Conservation (phyloP, 176 grass and related monocot genomes). For the Phragmites australis region DNA sequence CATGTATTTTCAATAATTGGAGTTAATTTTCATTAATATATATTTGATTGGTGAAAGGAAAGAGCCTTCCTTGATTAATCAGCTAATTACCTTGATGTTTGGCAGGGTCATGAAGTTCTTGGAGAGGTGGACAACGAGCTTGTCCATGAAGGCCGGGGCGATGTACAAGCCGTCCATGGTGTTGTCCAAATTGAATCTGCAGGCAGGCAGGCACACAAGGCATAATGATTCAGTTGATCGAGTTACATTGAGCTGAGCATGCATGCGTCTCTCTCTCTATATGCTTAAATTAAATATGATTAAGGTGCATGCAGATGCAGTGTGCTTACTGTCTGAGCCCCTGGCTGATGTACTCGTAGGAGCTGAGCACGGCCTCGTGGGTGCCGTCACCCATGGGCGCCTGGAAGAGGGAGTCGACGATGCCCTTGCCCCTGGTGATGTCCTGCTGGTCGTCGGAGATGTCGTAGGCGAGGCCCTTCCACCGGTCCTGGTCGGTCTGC, state of each 20-base stretch:
- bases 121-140: conserved; percentile 87
- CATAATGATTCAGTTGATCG: too few relatives aligned
- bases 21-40: too few relatives aligned
- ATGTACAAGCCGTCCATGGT: conserved; percentile 76
- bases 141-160: conserved; percentile 90
- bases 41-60: not conserved
- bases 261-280: too few relatives aligned
- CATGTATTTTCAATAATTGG: too few relatives aligned
- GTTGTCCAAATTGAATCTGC: conserved; percentile 62
- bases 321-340: conserved; percentile 52
- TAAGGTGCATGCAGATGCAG: not conserved
- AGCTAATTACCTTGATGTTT: conserved; percentile 79
- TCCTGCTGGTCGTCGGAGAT: conserved; percentile 94
- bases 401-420: conserved; percentile 75
- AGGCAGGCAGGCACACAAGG: not conserved
- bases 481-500: conserved; percentile 50
- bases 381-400: conserved; percentile 79
- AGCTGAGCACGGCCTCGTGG: conserved; percentile 83
- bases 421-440: conserved; percentile 89
- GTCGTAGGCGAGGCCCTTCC: conserved; percentile 66
- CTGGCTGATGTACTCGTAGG: conserved; percentile 92
- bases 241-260: too few relatives aligned
- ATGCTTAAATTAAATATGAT: not conserved
- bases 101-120: conserved; percentile 99
- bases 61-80: too few relatives aligned